These are phyloP conservation scores for Saccharomyces jurei DNA, from an alignment of 805 yeast species.

Conservation along the genomic window DNA sequence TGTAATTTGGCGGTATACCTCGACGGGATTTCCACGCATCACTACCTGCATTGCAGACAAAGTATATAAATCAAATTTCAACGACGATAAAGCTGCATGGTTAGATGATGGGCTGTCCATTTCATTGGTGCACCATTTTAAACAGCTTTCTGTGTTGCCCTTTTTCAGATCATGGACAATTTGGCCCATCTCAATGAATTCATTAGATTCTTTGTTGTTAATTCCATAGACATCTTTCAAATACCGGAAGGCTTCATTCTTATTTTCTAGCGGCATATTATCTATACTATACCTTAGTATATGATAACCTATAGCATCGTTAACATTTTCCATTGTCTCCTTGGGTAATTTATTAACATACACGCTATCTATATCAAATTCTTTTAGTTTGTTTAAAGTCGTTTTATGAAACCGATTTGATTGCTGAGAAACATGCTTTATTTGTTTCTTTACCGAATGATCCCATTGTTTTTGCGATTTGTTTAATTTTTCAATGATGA, in stretches of 20 bases:
- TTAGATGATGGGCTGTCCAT: constrained; percentile 1
- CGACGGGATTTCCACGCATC: constrained; percentile 12
- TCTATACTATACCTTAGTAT: constrained; percentile 41
- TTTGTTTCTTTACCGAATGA: constrained; percentile 18
- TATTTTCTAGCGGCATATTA: constrained; percentile 27
- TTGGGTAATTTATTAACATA: constrained; percentile 29
- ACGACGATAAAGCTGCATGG: constrained; percentile 2
- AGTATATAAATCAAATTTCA: constrained; percentile 21
- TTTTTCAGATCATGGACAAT: constrained; percentile 33
- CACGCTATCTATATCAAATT: constrained; percentile 28
- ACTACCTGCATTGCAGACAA: constrained; percentile 17
- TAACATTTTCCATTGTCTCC: constrained; percentile 23
- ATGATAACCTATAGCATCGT: constrained; percentile 39
- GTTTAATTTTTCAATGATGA: constrained; percentile 25
- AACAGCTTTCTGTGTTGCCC: constrained; percentile 38
- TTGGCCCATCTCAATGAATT: constrained; percentile 37
- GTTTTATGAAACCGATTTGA: constrained; percentile 25
- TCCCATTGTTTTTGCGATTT: constrained; percentile 30
- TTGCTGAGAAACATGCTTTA: constrained; percentile 21
- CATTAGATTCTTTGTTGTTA: constrained; percentile 24
- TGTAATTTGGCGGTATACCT: constrained; percentile 39
- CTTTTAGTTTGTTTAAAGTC: constrained; percentile 24
- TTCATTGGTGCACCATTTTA: constrained; percentile 38
- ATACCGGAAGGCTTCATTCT: constrained; percentile 23
- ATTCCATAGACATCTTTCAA: constrained; percentile 28